These are phyloP conservation scores for Papiliotrema terrestris DNA, from an alignment of 1,284 basidiomycete genomes.

Conservation along the genomic window DNA sequence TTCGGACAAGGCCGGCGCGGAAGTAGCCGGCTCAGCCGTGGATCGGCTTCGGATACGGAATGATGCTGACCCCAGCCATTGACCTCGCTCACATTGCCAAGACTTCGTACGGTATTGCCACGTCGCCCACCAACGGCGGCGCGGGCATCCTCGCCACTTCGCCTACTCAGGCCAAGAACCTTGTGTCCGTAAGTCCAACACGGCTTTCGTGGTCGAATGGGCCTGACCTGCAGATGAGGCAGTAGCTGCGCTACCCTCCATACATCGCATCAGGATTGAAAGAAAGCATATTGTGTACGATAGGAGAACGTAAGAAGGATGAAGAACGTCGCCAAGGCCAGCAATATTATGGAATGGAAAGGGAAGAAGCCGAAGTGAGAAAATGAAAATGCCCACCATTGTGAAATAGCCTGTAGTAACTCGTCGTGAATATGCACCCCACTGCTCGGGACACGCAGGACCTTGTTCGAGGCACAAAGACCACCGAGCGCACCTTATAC, in stretches of 20 bases:
- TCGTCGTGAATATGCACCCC: neutral
- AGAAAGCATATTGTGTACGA: neutral
- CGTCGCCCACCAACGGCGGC: constrained; percentile 55
- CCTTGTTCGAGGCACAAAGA: too few species aligned
- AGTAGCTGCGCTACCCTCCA: neutral
- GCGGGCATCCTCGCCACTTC: constrained; percentile 39
- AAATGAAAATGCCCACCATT: neutral
- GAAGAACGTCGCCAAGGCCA: neutral
- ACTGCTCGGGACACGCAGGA: too few species aligned
- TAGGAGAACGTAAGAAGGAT: neutral
- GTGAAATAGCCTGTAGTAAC: neutral
- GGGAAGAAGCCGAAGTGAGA: neutral
- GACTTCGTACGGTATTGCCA: constrained; percentile 68
- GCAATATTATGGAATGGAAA: neutral
- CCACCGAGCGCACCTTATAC: too few species aligned
- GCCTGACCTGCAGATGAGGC: neutral
- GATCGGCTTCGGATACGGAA: neutral
- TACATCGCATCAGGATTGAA: neutral
- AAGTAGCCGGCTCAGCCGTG: too few species aligned
- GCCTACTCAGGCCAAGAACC: constrained; percentile 47
- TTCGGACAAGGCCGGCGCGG: neutral
- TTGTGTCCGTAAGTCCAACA: neutral
- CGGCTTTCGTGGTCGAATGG: neutral
- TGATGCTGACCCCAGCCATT: constrained; percentile 47
- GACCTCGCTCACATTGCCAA: constrained; percentile 75